Conservation (phyloP, 768 basidiomycete genomes). For the Astraeus odoratus region DNA sequence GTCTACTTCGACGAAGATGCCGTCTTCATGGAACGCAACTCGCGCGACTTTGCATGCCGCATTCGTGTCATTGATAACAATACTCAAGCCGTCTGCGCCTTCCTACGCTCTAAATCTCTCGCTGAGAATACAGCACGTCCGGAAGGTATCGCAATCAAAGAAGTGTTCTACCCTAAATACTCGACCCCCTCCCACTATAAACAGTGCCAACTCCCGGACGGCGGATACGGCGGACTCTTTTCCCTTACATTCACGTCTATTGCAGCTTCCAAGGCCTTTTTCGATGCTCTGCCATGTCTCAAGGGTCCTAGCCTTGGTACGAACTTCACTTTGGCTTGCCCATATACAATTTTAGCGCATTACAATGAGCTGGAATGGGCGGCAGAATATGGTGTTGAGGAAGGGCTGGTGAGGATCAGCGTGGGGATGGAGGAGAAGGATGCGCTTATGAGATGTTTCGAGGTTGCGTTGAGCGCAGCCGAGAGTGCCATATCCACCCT, state of each 20-base stretch:
- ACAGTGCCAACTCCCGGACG: conserved; percentile 48
- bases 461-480: conserved; percentile 63
- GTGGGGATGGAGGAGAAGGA: conserved; percentile 81
- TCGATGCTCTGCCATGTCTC: conserved; percentile 70
- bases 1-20: conserved; percentile 87
- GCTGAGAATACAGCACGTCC: conserved; percentile 30
- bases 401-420: conserved; percentile 77
- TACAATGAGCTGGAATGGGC: conserved; percentile 91
- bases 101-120: conserved; percentile 55
- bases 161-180: conserved; percentile 89
- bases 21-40: conserved; percentile 97
- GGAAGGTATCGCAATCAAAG: conserved; percentile 47
- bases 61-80: conserved; percentile 74
- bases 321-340: conserved; percentile 92
- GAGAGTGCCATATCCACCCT: conserved; percentile 42
- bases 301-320: conserved; percentile 94
- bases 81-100: conserved; percentile 75
- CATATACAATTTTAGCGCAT: conserved; percentile 90
- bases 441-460: conserved; percentile 51
- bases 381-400: conserved; percentile 76
- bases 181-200: conserved; percentile 66
- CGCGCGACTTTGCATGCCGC: conserved; percentile 80
- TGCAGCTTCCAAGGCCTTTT: conserved; percentile 71
- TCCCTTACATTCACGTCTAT: conserved; percentile 73
- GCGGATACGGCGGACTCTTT: conserved; percentile 82